Percentiles rank a stretch among this genome's conserved stretches.
Evolutionary conservation across 2,329 filamentous ascomycete genomes (phyloP).

Genomic region (Ascochyta pisi): DNA sequence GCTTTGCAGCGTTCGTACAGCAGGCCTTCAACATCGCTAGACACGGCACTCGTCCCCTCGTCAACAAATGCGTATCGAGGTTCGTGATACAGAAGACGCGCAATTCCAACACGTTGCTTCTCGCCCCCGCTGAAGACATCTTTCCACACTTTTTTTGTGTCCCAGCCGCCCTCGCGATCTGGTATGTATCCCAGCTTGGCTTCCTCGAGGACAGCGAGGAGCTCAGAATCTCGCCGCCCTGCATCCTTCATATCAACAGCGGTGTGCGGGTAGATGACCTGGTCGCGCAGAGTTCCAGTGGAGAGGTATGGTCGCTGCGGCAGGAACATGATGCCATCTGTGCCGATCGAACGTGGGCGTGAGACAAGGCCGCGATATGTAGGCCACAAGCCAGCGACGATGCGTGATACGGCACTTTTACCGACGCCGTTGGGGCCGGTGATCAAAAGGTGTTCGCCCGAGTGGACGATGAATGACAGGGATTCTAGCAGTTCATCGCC

Average conservation of each 20-base stretch:
- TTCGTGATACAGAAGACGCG: slow-evolving; percentile 90
- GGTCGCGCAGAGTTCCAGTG: slow-evolving; percentile 90
- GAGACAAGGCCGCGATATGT: slow-evolving; percentile 93
- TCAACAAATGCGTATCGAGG: slow-evolving; percentile 94
- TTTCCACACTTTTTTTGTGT: slow-evolving; percentile 97
- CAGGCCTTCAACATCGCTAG: slow-evolving; percentile 90
- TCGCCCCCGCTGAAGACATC: slow-evolving; percentile 96
- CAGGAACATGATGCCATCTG: slow-evolving; percentile 97
- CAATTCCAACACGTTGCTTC: slow-evolving; percentile 94
- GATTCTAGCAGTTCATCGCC: slow-evolving; percentile 91
- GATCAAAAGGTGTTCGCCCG: slow-evolving; percentile 91
- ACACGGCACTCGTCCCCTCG: slow-evolving; percentile 93
- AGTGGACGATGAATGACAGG: slow-evolving; percentile 85
- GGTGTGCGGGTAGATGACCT: slow-evolving; percentile 97
- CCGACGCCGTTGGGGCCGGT: slow-evolving; percentile 95
- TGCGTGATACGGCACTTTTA: slow-evolving; percentile 85
- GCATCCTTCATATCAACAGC: slow-evolving; percentile 91
- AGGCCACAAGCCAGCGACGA: slow-evolving; percentile 93
- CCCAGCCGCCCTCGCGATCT: slow-evolving; percentile 92
- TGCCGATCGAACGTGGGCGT: slow-evolving; percentile 77
- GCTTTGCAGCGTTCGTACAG: slow-evolving; percentile 94
- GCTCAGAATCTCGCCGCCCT: slow-evolving; percentile 76
- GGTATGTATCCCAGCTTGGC: slow-evolving; percentile 88
- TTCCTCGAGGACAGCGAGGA: slow-evolving; percentile 79
- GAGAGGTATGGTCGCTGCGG: slow-evolving; percentile 92